A percentile compares a stretch with the other conserved stretches of the same genome.
These are phyloP conservation scores for Pyrus communis DNA, from an alignment of 306 rosid species.

Conservation along the genomic window DNA sequence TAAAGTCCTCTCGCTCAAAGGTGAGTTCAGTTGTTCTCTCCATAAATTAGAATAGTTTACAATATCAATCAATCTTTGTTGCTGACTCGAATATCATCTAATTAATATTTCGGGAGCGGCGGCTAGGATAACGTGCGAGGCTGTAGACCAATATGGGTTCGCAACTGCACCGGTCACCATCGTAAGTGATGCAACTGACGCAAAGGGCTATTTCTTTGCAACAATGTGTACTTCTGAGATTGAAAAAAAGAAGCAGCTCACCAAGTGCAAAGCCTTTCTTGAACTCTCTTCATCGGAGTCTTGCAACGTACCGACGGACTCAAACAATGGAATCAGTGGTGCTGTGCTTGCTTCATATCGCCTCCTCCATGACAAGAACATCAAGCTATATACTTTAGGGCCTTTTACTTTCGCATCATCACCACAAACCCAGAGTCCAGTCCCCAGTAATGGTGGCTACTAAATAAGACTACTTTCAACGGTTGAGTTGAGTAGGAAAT, in stretches of 20 bases:
- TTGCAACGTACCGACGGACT: conserved; percentile 34
- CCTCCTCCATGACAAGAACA: conserved; percentile 28
- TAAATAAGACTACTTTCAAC: not conserved
- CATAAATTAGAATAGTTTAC: too few relatives aligned
- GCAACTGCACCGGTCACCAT: conserved; percentile 31
- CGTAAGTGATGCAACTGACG: conserved; percentile 33
- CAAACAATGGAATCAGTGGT: conserved; percentile 40
- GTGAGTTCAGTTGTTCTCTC: not conserved
- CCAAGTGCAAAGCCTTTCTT: conserved; percentile 36
- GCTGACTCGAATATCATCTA: not conserved
- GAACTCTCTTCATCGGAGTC: conserved; percentile 38
- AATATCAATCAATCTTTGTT: not conserved
- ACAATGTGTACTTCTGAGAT: conserved; percentile 36
- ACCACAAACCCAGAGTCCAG: not conserved
- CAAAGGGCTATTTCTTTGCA: conserved; percentile 48
- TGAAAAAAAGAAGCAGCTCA: conserved; percentile 16
- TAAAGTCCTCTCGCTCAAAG: conserved; percentile 44
- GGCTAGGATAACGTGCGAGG: conserved; percentile 33
- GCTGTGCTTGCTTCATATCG: conserved; percentile 31
- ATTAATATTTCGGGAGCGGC: conserved; percentile 26
- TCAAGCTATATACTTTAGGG: conserved; percentile 35
- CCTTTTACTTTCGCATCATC: conserved; percentile 36
- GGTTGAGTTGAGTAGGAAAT: not conserved
- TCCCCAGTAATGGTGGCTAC: conserved; percentile 13
- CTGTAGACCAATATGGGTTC: conserved; percentile 32